Evolutionary conservation across 2,329 filamentous ascomycete genomes (phyloP), one percentile per base, ranked within the genome.

Genomic region (Alternaria sp.): DNA sequence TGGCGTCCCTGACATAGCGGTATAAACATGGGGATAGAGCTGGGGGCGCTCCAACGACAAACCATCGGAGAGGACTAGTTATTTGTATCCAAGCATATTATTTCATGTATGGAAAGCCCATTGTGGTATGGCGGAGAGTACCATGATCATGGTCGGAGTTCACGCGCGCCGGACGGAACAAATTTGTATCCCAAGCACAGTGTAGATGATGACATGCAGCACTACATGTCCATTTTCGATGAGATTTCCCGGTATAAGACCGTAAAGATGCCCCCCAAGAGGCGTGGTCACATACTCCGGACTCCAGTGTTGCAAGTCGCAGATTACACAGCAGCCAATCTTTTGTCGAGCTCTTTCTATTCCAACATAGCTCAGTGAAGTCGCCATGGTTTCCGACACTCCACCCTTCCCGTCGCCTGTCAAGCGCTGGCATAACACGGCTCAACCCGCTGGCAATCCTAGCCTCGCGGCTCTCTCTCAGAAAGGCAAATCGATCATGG

Each of bases 1-100:
- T 79, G 71, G 81, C 81, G 68, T 80, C 78, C 55, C 52, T 73
- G 44, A 24, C 24, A 20, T 52, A 52, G 38, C 26, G 49, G 28
- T 4, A 32, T 12, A 11, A 24, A 28, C n/a, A 8, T n/a, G 26
- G 7, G 22, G 16, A 32, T 32, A 24, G 4, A 22, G 14, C 2
- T 8, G 22, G 11, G 22, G 22, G 3, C 14, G 24, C n/a, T 26
- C 4, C 9, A 26, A 20, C 1, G 16, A 3, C 18, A 18, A 51
- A 11, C 11, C 11, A 32, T 18, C 11, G 20, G 36, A 9, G 34
- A 51, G n/a, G 12, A 51, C 18, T 46, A 12, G 5, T 2, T 6
- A 7, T 30, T 9, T 8, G n/a, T 9, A 4, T 28, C 14, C 6
- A 26, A 26, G 24, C 24, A 26, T 26, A 7, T 2, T 7, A 1